Percentiles rank a stretch among this genome's conserved stretches.
These are phyloP conservation scores for Lipomyces mesembrius DNA, from an alignment of 805 yeast genomes.

Conservation along the genomic window DNA sequence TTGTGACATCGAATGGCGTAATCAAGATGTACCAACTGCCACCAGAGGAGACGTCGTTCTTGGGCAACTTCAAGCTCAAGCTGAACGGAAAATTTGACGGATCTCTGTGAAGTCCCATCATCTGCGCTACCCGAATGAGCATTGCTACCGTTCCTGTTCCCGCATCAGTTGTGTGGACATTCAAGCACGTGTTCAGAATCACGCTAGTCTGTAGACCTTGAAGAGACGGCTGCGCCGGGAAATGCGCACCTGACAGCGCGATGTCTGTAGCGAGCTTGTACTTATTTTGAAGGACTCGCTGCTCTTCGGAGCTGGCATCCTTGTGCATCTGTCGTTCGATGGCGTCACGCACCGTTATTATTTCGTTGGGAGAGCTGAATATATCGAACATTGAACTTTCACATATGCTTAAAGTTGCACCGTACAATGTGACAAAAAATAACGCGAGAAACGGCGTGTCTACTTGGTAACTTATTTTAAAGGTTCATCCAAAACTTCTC, in stretches of 20 bases:
- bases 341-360: slow-evolving; percentile 14
- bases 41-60: slow-evolving; percentile 27
- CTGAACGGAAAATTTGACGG: slow-evolving; percentile 20
- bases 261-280: slow-evolving; percentile 24
- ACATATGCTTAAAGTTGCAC: slow-evolving; percentile 22
- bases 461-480: background rate
- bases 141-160: slow-evolving; percentile 18
- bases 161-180: slow-evolving; percentile 10
- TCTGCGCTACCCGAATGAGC: slow-evolving; percentile 20
- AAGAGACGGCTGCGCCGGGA: slow-evolving; percentile 29
- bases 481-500: slow-evolving; percentile 21
- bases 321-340: slow-evolving; percentile 10
- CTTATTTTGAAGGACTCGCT: slow-evolving; percentile 14
- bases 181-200: slow-evolving; percentile 11
- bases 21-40: slow-evolving; percentile 32
- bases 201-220: slow-evolving; percentile 21
- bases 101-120: slow-evolving; percentile 26
- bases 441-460: slow-evolving; percentile 18
- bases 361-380: slow-evolving; percentile 2
- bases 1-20: slow-evolving; percentile 27
- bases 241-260: slow-evolving; percentile 14
- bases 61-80: slow-evolving; percentile 17
- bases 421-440: slow-evolving; percentile 21
- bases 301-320: slow-evolving; percentile 11
- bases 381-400: slow-evolving; percentile 24